Evolutionary conservation across 1,139 yeast genomes (phyloP), one percentile per base, ranked within the genome.

Genomic region (Sugiyamaella pinicola): DNA sequence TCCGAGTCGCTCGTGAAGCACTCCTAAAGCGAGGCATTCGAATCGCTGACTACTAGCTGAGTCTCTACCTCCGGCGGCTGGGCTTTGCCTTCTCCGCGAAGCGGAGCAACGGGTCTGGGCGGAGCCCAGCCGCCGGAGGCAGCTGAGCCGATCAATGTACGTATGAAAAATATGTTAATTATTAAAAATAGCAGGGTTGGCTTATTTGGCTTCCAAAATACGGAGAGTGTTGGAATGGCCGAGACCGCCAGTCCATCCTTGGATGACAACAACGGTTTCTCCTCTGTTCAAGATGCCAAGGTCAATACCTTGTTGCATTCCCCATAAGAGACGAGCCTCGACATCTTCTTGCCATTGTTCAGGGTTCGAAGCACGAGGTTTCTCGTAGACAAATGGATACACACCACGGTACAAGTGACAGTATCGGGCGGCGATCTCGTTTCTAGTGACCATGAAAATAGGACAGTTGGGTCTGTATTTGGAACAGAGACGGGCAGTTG

Each of bases 181-280:
- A 41, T 28, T 29, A 41, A 13, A 17, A 24, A 41, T 17, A 13
- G 17, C 24, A 28, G 15, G 10, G 12, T 12, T 13, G 19, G 24
- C 15, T 56, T 56, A 56, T 47, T 49, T 54, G 29, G 59, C 59
- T 53, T 69, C 72, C 51, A 74, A 63, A 54, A 74, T 71, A 82
- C 98, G 93, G 75, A 93, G 83, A 62, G 99, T 93, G 86, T 93
- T 93, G 70, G 99, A 87, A 83, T 93, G 96, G 72, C 99, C 99
- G 62, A 91, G 81, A 77, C 99, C 99, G 74, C 95, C 87, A 70
- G 96, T 88, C 95, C 96, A 93, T 74, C 99, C 99, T 82, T 93
- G 99, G 72, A 93, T 87, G 70, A 96, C 88, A 65, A 93, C 90
- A 68, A 90, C 87, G 57, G 87, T 79, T 74, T 90, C 97, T 74